Evolutionary conservation across 2,329 filamentous ascomycete species (phyloP), one percentile per base, ranked within the genome.

Genomic region (Sphaerulina vaccinii): DNA sequence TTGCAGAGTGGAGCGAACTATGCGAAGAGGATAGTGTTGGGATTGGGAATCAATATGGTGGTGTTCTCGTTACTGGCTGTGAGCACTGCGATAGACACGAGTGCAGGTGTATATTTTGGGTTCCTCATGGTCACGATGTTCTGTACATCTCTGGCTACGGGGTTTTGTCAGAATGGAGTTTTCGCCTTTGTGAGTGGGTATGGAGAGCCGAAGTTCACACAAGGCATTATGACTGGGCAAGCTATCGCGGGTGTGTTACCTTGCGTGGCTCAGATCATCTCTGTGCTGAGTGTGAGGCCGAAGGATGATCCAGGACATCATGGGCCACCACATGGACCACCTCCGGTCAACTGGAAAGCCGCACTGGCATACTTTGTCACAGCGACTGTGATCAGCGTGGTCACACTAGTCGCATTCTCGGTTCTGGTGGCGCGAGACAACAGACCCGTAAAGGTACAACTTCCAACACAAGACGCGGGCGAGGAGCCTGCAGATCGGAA

Each of bases 151-250:
- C 77, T 87, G 66, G 90, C 89, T 0, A 87, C 90, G 0, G 91
- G 88, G 0, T 76, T 96, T 44, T 87, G 91, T 60, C 93, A 97
- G 72, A 97, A 97, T 69, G 93, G 93, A 15, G 83, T 93, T 9
- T 96, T 96, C 68, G 90, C 93, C 2, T 97, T 91, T 67, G 90
- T 90, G 2, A 83, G 88, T 3, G 86, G 88, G 46, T 97, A 96
- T 65, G 89, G 86, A 29, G 79, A 88, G 45, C 82, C 86, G 16
- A 88, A 93, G 70, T 99, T 97, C 70, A 96, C 90, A 49, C 92
- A 97, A 71, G 92, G 87, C 19, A 90, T 97, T 70, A 97, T 99
- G 91, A 85, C 86, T 2, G 93, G 93, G 1, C 93, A 99, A 71
- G 92, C 86, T 24, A 79, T 99, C 3, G 91, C 93, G 0, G 93